phyloP scores from a whole-genome alignment of 2,329 filamentous ascomycete genomes.

The Colletotrichum somersetense region DNA sequence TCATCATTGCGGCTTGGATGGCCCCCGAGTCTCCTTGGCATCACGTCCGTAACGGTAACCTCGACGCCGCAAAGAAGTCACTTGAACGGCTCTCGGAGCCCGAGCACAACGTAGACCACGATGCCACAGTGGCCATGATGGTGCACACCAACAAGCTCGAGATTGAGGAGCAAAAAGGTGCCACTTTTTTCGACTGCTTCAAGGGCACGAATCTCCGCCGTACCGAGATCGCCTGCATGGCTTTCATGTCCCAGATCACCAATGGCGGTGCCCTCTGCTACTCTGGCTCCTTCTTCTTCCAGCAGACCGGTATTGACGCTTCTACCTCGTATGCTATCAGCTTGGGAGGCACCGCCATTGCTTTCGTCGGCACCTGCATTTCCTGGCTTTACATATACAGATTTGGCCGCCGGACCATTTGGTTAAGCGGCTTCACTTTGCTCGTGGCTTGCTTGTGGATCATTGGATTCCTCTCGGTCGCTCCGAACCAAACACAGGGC shows the following conservation, averaged over 20 bases:
- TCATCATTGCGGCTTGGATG: constrained; percentile 50
- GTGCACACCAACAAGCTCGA: constrained; percentile 61
- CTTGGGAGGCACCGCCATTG: constrained; percentile 57
- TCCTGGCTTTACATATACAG: constrained; percentile 59
- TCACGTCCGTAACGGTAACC: constrained; percentile 50
- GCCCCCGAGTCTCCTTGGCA: constrained; percentile 56
- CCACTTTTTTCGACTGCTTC: constrained; percentile 61
- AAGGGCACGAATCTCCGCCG: constrained; percentile 60
- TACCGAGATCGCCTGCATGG: constrained; percentile 59
- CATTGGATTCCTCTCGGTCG: constrained; percentile 57
- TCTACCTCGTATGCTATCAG: constrained; percentile 56
- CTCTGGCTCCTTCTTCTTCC: constrained; percentile 61
- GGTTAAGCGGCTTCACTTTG: constrained; percentile 54
- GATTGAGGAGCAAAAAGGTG: constrained; percentile 54
- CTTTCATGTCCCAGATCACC: constrained; percentile 58
- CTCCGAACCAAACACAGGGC: constrained; percentile 50
- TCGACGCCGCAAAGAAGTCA: constrained; percentile 50
- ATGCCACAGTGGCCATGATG: constrained; percentile 56
- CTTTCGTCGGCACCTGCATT: constrained; percentile 57
- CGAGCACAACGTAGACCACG: constrained; percentile 50
- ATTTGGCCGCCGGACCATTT: constrained; percentile 59
- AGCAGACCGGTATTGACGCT: constrained; percentile 57
- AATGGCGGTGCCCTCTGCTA: constrained; percentile 57
- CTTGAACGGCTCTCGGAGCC: constrained; percentile 51
- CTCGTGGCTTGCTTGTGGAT: constrained; percentile 56